A percentile compares a stretch with the other conserved stretches of the same genome.
Evolutionary conservation across 2,329 filamentous ascomycete genomes (phyloP).

Genomic region (Domatiomyces globalis): DNA sequence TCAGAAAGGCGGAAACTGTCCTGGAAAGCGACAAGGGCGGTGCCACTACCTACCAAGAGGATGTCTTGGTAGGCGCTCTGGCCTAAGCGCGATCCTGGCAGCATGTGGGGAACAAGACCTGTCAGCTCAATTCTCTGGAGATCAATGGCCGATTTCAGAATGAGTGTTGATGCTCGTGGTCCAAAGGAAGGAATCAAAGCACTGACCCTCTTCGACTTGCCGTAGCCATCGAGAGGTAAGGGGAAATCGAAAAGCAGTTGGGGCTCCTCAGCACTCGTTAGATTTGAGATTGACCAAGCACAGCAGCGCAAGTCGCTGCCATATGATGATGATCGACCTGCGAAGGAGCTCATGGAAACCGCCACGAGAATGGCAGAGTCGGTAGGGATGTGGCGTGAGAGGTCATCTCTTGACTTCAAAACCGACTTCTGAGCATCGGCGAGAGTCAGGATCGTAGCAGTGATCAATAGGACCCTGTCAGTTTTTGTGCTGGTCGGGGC

Average conservation of each 20-base stretch:
- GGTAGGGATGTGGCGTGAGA: conserved; percentile 23
- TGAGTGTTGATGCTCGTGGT: conserved; percentile 6
- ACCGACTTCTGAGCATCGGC: conserved; percentile 17
- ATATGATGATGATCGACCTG: background rate
- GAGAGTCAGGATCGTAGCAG: conserved; percentile 10
- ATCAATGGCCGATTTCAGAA: conserved; percentile 3
- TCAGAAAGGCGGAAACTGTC: conserved; percentile 33
- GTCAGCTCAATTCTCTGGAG: conserved; percentile 30
- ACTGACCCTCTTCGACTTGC: conserved; percentile 16
- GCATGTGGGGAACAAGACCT: conserved; percentile 11
- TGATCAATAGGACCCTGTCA: conserved; percentile 9
- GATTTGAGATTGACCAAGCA: background rate
- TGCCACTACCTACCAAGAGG: conserved; percentile 8
- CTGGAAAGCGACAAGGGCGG: conserved; percentile 28
- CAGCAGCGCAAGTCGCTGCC: background rate
- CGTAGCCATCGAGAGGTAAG: conserved; percentile 4
- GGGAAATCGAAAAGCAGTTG: conserved; percentile 24
- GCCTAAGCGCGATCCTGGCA: conserved; percentile 4
- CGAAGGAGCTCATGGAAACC: background rate
- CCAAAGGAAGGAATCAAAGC: conserved; percentile 4
- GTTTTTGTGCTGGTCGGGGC: conserved; percentile 4
- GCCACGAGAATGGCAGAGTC: conserved; percentile 24
- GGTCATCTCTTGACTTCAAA: conserved; percentile 18
- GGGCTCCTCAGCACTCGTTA: background rate
- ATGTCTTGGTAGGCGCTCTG: conserved; percentile 4